Base-by-base conservation (phyloP, 2,329 filamentous ascomycete genomes). In the Alternaria gansuensis region DNA sequence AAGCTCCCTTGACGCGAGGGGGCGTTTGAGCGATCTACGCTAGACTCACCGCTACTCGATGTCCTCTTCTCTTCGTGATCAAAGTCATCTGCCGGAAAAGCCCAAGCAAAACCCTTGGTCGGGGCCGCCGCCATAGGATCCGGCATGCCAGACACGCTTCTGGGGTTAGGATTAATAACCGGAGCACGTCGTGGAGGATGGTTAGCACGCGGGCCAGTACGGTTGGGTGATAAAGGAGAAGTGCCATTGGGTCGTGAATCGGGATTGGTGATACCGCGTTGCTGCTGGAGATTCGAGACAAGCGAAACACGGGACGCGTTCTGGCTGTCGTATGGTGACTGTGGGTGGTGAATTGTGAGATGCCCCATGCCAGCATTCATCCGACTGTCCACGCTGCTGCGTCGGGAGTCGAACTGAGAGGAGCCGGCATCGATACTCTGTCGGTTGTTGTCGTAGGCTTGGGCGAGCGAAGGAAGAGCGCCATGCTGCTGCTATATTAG, bases 71-170 rank as follows among this genome's bases (percentile, higher is more conserved):
- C 81, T 40, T 82, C 83, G 34, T 77, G 80, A 57, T 90, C 87
- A 51, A 88, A 85, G 53, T 90, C 87, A 71, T 92, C 90, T 1
- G 54, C 54, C 1, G 91, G 90, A 67, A 93, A 93, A 65, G 91
- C 91, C 90, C 91, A 94, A 4, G 91, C 89, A 74, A 90, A 90
- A 73, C 91, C 91, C 76, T 92, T 92, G 10, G 90, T 93, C 5
- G 91, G 90, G 74, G 92, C 89, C 29, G 90, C 88, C 37, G 91
- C 91, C 66, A 80, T 83, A 6, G 82, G 82, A 72, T 84, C 80
- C 82, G 88, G 71, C 86, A 89, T 80, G 84, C 91, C 71, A 81
- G 86, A 78, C 83, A 85, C 52, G 81, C 88, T 65, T 82, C 89
- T 63, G 82, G 90, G 65, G 29, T 82, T 81, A 0, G 90, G 90